Base-by-base conservation (phyloP, 2,329 filamentous ascomycete genomes). In the Neonectria ditissima region DNA sequence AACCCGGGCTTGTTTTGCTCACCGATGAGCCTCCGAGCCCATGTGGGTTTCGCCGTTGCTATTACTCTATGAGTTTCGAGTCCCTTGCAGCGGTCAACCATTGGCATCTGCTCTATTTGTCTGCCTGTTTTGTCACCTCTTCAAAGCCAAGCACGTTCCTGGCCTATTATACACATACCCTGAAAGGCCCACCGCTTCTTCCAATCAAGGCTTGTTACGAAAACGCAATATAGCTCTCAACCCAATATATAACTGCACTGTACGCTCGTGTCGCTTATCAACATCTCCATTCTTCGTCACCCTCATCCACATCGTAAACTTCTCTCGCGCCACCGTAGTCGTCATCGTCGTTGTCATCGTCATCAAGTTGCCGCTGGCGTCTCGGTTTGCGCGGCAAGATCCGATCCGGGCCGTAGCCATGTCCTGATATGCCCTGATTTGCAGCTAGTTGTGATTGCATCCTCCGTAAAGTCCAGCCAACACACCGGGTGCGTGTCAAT, bases 401-500 rank as follows among this genome's bases (percentile, higher is more conserved):
- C 70, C 58, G 69, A 70, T 55, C 71, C 71, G 56, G 91, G 91
- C 65, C 91, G 85, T 69, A 89, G 86, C 91, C 91, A 94, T 32
- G 91, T 92, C 65, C 89, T 87, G 67, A 94, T 86, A 76, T 94
- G 91, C 39, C 91, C 91, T 80, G 90, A 92, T 76, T 93, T 92
- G 80, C 94, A 97, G 69, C 93, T 93, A 37, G 94, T 97, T 74
- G 98, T 90, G 69, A 99, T 97, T 67, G 91, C 91, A 73, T 97
- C 91, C 76, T 97, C 91, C 58, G 95, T 94, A 73, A 99, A 99
- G n/a, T 90, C 92, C 41, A 99, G 80, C 91, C 94, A 97, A 77
- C 89, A 92, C 48, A 97, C 83, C 56, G 94, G 94, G 78, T 98
- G 93, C 65, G 90, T 88, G 77, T 97, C 94, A 37, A 97, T 89